Evolutionary conservation across 371 early-diverging fungal genomes (phyloP).

Genomic region (Mucor mucedo): DNA sequence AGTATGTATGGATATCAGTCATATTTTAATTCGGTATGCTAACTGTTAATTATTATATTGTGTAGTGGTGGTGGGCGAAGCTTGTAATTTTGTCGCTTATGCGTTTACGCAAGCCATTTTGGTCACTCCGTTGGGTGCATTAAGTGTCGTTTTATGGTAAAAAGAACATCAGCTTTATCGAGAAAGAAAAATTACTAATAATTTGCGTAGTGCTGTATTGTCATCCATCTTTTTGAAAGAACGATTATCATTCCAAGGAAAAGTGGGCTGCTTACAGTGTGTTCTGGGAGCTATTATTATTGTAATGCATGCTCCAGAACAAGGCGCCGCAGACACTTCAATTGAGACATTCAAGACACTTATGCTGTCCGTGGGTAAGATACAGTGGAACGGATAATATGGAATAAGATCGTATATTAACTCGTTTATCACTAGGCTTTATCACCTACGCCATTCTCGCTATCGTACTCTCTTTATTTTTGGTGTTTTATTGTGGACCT

Average conservation of each 20-base stretch:
- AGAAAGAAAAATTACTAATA: not conserved
- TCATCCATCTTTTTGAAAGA: conserved; percentile 92
- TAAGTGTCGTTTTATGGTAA: conserved; percentile 69
- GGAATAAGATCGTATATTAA: not conserved
- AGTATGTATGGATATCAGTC: conserved; percentile 44
- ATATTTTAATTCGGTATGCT: no score
- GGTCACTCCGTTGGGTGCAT: conserved; percentile 93
- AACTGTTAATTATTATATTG: not conserved
- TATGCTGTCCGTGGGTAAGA: conserved; percentile 73
- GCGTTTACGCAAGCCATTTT: conserved; percentile 95
- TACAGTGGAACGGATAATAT: not conserved
- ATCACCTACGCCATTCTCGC: conserved; percentile 76
- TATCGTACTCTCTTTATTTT: conserved; percentile 54
- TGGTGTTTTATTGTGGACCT: conserved; percentile 84
- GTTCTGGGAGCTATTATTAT: conserved; percentile 90
- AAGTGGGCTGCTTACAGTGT: conserved; percentile 90
- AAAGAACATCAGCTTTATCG: not conserved
- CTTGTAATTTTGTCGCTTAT: conserved; percentile 94
- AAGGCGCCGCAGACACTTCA: conserved; percentile 73
- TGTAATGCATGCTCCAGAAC: conserved; percentile 91
- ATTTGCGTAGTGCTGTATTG: conserved; percentile 73
- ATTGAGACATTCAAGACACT: conserved; percentile 81
- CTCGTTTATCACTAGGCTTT: conserved; percentile 61
- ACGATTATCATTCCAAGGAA: conserved; percentile 79
- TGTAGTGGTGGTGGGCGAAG: conserved; percentile 82